Percentiles rank a stretch among this genome's conserved stretches.
Conservation (phyloP, 495 filamentous ascomycete species). For the Neurospora hispaniola region DNA sequence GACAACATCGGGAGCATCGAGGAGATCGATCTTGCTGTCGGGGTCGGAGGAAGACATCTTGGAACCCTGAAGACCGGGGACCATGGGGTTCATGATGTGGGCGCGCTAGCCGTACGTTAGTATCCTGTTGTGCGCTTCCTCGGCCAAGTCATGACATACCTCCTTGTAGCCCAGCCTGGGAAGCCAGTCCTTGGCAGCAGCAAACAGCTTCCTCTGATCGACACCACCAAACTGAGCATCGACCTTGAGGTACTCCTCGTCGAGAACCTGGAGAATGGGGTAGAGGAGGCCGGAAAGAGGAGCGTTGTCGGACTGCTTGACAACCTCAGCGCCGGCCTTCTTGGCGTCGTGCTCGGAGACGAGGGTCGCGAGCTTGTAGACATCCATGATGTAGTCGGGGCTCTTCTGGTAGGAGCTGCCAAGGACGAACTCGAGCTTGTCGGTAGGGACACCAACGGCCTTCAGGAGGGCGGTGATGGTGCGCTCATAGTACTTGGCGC, state of each 20-base stretch:
- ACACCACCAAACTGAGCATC: constrained; percentile 73
- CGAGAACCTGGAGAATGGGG: constrained; percentile 78
- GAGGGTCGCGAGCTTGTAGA: constrained; percentile 47
- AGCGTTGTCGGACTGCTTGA: constrained; percentile 75
- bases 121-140: not conserved
- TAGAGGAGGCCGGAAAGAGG: constrained; percentile 75
- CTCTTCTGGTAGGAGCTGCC: constrained; percentile 75
- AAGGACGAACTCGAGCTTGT: constrained; percentile 72
- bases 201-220: constrained; percentile 89
- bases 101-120: constrained; percentile 40
- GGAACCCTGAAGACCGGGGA: constrained; percentile 69
- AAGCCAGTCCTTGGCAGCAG: constrained; percentile 64
- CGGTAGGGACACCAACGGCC: constrained; percentile 62
- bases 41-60: constrained; percentile 61
- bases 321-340: constrained; percentile 83
- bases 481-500: constrained; percentile 61
- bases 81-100: constrained; percentile 86
- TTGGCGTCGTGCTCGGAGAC: constrained; percentile 60
- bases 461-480: constrained; percentile 56
- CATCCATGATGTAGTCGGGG: constrained; percentile 61
- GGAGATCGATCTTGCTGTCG: constrained; percentile 82
- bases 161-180: constrained; percentile 60
- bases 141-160: constrained; percentile 15
- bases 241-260: constrained; percentile 81
- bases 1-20: constrained; percentile 64